A percentile compares a stretch with the other conserved stretches of the same genome.
Evolutionary conservation across 1,139 yeast species (phyloP).

Genomic region (Blastobotrys apis): DNA sequence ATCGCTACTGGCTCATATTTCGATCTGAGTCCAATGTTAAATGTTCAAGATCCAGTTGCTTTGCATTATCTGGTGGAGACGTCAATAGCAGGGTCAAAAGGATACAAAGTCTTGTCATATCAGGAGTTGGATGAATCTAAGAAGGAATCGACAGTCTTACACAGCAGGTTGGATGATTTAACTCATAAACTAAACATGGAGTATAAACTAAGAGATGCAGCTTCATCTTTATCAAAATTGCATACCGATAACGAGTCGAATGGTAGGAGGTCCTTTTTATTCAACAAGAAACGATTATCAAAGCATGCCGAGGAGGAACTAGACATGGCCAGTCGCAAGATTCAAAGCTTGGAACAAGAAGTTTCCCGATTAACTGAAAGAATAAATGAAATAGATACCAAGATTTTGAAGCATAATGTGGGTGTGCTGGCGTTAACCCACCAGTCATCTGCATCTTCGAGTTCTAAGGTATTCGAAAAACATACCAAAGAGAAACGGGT

Average conservation of each 20-base stretch:
- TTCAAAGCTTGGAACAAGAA: slow-evolving; percentile 26
- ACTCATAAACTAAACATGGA: slow-evolving; percentile 32
- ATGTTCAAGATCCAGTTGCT: slow-evolving; percentile 26
- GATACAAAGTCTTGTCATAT: slow-evolving; percentile 31
- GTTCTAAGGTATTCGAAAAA: slow-evolving; percentile 18
- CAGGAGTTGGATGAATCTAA: slow-evolving; percentile 32
- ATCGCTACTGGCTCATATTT: slow-evolving; percentile 23
- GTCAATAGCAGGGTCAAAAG: slow-evolving; percentile 32
- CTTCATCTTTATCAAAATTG: slow-evolving; percentile 30
- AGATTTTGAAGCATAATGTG: slow-evolving; percentile 32
- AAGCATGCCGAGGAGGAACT: slow-evolving; percentile 36
- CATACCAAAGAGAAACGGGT: slow-evolving; percentile 3
- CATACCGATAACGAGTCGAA: slow-evolving; percentile 19
- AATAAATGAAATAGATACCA: slow-evolving; percentile 23
- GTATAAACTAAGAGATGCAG: slow-evolving; percentile 36
- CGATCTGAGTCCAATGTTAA: slow-evolving; percentile 27
- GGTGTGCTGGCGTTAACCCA: slow-evolving; percentile 34
- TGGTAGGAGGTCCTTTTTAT: slow-evolving; percentile 7
- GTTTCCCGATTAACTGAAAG: slow-evolving; percentile 23
- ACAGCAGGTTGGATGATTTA: slow-evolving; percentile 28
- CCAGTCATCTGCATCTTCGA: slow-evolving; percentile 24
- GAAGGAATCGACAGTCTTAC: slow-evolving; percentile 16
- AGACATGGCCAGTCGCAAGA: slow-evolving; percentile 27
- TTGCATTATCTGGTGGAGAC: slow-evolving; percentile 32
- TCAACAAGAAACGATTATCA: slow-evolving; percentile 28